These are phyloP conservation scores for Berberis thunbergii DNA, from an alignment of 164 flowering plant genomes.

Conservation along the genomic window DNA sequence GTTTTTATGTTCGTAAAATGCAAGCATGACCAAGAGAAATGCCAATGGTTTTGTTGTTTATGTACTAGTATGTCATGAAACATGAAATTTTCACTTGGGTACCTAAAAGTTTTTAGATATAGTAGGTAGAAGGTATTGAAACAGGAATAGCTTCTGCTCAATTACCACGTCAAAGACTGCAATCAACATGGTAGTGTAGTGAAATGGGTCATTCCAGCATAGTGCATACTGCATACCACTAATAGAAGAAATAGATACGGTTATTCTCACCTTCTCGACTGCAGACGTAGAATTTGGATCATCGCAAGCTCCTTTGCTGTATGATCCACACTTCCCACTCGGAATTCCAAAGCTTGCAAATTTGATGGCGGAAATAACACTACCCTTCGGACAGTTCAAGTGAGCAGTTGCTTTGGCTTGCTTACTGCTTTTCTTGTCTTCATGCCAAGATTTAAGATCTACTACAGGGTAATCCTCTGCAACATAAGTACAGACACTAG, in stretches of 20 bases:
- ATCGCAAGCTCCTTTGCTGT: slow-evolving; percentile 52
- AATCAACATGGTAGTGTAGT: no score
- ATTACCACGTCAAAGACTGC: no score
- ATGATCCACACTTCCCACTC: slow-evolving; percentile 67
- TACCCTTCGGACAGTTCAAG: slow-evolving; percentile 49
- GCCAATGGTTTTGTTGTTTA: no score
- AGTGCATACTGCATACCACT: background rate
- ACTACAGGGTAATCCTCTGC: slow-evolving; percentile 55
- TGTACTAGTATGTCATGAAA: no score
- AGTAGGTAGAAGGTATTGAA: no score
- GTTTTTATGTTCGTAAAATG: no score
- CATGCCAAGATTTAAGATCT: slow-evolving; percentile 21
- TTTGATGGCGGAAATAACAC: slow-evolving; percentile 44
- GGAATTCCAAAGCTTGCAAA: slow-evolving; percentile 94
- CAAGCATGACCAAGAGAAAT: no score
- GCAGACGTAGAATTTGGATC: slow-evolving; percentile 48
- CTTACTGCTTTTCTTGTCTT: slow-evolving; percentile 7
- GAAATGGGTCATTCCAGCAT: background rate
- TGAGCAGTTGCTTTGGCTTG: slow-evolving; percentile 25
- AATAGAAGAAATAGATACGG: background rate
- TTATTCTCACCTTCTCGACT: slow-evolving; percentile 47
- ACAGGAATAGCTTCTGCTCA: no score
- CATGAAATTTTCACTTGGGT: no score
- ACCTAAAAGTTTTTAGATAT: no score
- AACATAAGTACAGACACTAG: slow-evolving; percentile 38